These are phyloP conservation scores for Candida coleopterorum DNA, from an alignment of 805 yeast genomes.

Conservation along the genomic window DNA sequence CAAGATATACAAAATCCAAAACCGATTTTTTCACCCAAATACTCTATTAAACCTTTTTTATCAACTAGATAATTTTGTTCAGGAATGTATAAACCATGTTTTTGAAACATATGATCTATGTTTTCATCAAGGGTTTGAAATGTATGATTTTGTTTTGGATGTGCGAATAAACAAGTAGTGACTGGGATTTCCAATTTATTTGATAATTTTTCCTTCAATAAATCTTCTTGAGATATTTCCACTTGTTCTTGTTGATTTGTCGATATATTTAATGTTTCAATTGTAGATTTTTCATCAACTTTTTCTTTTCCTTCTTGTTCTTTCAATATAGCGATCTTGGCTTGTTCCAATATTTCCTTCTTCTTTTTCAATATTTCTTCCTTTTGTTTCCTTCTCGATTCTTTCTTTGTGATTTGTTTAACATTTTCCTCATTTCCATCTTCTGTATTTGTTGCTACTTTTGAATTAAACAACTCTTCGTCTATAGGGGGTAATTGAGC, in stretches of 20 bases:
- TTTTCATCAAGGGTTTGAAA: conserved; percentile 39
- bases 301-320: conserved; percentile 13
- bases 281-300: conserved; percentile 2
- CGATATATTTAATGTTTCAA: neutral
- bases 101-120: conserved; percentile 68
- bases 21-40: conserved; percentile 76
- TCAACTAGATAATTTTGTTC: conserved; percentile 68
- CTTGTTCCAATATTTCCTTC: conserved; percentile 43
- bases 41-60: conserved; percentile 64
- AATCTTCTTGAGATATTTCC: conserved; percentile 20
- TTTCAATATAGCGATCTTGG: conserved; percentile 37
- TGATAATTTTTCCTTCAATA: conserved; percentile 41
- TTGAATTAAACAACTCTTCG: conserved; percentile 35
- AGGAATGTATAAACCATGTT: conserved; percentile 86
- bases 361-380: conserved; percentile 48
- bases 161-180: conserved; percentile 49
- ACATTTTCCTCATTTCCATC: conserved; percentile 15
- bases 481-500: conserved; percentile 51
- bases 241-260: conserved; percentile 10
- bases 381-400: conserved; percentile 44
- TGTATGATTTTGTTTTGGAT: conserved; percentile 25
- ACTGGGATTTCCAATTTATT: conserved; percentile 45
- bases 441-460: conserved; percentile 18
- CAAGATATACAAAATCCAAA: conserved; percentile 84
- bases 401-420: conserved; percentile 43